Evolutionary conservation across 257 asterid genomes (phyloP).

Genomic region (Mentha longifolia): DNA sequence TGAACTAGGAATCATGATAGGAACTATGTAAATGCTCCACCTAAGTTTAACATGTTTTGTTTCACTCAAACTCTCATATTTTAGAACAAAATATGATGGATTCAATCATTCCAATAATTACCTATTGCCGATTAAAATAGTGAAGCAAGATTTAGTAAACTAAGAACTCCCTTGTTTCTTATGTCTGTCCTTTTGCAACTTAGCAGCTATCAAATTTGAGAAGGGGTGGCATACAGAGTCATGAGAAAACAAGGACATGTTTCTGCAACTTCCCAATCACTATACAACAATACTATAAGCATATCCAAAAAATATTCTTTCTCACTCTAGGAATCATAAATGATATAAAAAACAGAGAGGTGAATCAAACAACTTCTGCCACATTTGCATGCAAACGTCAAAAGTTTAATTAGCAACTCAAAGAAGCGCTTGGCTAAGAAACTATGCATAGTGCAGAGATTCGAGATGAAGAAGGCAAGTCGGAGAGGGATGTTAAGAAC

Average conservation of each 20-base stretch:
- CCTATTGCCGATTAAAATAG: slow-evolving; percentile 7
- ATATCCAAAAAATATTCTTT: slow-evolving; percentile 52
- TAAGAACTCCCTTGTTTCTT: slow-evolving; percentile 28
- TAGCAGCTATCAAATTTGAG: slow-evolving; percentile 6
- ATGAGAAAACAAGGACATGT: slow-evolving; percentile 14
- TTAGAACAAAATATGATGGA: no score
- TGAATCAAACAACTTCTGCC: slow-evolving; percentile 10
- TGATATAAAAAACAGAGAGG: slow-evolving; percentile 11
- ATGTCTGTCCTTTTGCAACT: slow-evolving; percentile 36
- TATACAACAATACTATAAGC: slow-evolving; percentile 33
- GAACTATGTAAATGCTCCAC: not conserved
- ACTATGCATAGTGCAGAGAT: slow-evolving; percentile 37
- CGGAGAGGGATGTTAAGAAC: slow-evolving; percentile 25
- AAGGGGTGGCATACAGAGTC: slow-evolving; percentile 6
- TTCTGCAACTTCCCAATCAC: not conserved
- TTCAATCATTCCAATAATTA: no score
- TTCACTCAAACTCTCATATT: not conserved
- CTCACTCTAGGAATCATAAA: slow-evolving; percentile 22
- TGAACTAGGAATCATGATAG: slow-evolving; percentile 18
- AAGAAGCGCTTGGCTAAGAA: slow-evolving; percentile 1
- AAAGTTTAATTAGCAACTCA: slow-evolving; percentile 28
- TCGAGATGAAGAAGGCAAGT: slow-evolving; percentile 32
- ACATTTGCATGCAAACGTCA: slow-evolving; percentile 33
- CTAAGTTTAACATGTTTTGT: not conserved
- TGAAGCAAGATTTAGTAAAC: slow-evolving; percentile 18